Evolutionary conservation across 768 basidiomycete species (phyloP).

Genomic region (Gloeophyllum trabeum): DNA sequence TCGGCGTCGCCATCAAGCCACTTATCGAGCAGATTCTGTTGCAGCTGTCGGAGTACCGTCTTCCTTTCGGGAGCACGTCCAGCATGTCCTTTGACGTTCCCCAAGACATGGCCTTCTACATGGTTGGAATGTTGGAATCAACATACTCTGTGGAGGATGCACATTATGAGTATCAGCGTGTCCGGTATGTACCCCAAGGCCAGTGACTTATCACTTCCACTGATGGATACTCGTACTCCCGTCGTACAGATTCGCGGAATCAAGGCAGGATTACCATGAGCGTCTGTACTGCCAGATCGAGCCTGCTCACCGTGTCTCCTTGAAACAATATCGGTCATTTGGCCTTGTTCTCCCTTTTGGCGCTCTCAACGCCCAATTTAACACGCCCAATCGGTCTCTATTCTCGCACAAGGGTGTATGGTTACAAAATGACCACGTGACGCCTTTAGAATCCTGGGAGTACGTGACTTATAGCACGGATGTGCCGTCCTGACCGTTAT

Average conservation of each 20-base stretch:
- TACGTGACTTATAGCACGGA: constrained; percentile 7
- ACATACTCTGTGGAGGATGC: neutral
- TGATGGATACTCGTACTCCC: neutral
- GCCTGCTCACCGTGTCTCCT: constrained; percentile 32
- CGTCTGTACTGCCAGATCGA: constrained; percentile 25
- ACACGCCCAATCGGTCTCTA: constrained; percentile 27
- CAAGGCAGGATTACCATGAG: constrained; percentile 29
- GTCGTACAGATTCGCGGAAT: constrained; percentile 20
- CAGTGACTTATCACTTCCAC: neutral
- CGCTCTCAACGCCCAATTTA: constrained; percentile 26
- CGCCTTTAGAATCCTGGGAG: constrained; percentile 39
- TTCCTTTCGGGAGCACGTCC: constrained; percentile 6
- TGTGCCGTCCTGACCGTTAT: neutral
- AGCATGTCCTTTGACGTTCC: neutral
- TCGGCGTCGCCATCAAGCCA: constrained; percentile 13
- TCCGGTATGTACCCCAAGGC: neutral
- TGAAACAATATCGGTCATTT: constrained; percentile 24
- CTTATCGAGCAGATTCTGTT: too few species aligned
- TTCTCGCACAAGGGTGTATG: constrained; percentile 32
- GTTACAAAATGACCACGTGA: constrained; percentile 26
- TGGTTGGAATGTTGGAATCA: neutral
- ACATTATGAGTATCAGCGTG: neutral
- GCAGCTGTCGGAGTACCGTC: too few species aligned
- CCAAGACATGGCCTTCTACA: neutral
- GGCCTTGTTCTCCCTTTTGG: constrained; percentile 37